These are phyloP conservation scores for Yamadazyma laniorum DNA, from an alignment of 805 yeast species.

Conservation along the genomic window DNA sequence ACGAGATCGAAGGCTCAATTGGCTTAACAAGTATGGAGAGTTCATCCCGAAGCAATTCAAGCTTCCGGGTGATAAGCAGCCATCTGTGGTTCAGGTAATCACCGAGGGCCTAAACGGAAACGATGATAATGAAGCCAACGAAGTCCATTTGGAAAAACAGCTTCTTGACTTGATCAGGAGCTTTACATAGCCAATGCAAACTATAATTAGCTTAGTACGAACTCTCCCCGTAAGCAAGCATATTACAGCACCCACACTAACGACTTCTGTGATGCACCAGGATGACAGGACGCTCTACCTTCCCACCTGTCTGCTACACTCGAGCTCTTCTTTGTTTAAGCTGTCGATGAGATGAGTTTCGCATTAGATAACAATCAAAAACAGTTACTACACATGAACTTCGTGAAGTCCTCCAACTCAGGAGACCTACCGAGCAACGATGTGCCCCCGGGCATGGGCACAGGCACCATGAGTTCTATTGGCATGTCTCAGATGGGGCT, in stretches of 20 bases:
- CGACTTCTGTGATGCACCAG: too few relatives aligned
- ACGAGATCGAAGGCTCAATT: conserved; percentile 29
- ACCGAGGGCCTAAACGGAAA: conserved; percentile 41
- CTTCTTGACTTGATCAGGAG: conserved; percentile 22
- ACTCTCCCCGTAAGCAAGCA: too few relatives aligned
- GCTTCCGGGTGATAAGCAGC: conserved; percentile 40
- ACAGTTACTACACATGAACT: conserved; percentile 4
- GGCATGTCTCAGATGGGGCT: neutral
- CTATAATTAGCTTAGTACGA: too few relatives aligned
- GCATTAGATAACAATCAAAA: neutral
- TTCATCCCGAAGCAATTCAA: conserved; percentile 40
- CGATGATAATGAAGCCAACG: conserved; percentile 5
- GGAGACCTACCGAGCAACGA: neutral
- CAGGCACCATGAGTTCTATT: neutral
- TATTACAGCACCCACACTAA: too few relatives aligned
- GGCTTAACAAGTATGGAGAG: conserved; percentile 40
- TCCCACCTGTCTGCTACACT: too few relatives aligned
- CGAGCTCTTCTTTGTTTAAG: too few relatives aligned
- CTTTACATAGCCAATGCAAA: conserved; percentile 6
- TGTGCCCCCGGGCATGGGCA: neutral
- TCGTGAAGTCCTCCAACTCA: neutral
- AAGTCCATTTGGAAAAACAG: conserved; percentile 18
- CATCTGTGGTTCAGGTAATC: conserved; percentile 38
- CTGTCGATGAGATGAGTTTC: too few relatives aligned
- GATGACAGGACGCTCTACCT: too few relatives aligned